Percentiles rank a stretch among this genome's conserved stretches.
Conservation (phyloP, 2,329 filamentous ascomycete species). For the Penicillium sp. region DNA sequence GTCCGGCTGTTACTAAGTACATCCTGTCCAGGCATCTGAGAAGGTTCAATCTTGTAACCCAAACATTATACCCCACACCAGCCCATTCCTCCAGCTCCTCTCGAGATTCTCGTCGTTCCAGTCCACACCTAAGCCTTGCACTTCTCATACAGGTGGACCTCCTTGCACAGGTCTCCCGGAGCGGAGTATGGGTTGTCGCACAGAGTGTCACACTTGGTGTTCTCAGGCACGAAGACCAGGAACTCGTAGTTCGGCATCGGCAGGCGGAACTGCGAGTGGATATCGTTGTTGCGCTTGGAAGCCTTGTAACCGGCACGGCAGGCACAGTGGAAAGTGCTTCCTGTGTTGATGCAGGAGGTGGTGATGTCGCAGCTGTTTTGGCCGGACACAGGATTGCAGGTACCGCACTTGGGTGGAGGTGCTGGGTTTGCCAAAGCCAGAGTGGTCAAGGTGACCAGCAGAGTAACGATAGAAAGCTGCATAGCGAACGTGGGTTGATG, state of each 20-base stretch:
- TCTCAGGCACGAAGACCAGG: constrained; percentile 43
- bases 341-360: constrained; percentile 51
- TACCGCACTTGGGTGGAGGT: constrained; percentile 34
- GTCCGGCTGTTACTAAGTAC: not conserved
- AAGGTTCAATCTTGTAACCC: not conserved
- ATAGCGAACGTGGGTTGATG: constrained; percentile 24
- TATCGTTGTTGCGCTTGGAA: constrained; percentile 32
- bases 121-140: constrained; percentile 31
- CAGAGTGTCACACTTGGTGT: constrained; percentile 40
- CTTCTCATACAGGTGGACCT: constrained; percentile 36
- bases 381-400: constrained; percentile 46
- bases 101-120: not conserved
- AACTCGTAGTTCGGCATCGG: constrained; percentile 44
- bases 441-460: constrained; percentile 32
- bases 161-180: constrained; percentile 37
- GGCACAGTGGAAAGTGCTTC: constrained; percentile 45
- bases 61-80: not conserved
- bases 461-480: constrained; percentile 30
- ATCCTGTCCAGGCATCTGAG: not conserved
- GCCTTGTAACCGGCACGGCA: constrained; percentile 49
- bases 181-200: constrained; percentile 39
- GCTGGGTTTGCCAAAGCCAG: constrained; percentile 25
- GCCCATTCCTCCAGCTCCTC: not conserved
- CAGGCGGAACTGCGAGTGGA: constrained; percentile 42
- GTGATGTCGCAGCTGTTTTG: constrained; percentile 47